Evolutionary conservation across 768 basidiomycete genomes (phyloP).

Genomic region (Fomitopsis serialis): DNA sequence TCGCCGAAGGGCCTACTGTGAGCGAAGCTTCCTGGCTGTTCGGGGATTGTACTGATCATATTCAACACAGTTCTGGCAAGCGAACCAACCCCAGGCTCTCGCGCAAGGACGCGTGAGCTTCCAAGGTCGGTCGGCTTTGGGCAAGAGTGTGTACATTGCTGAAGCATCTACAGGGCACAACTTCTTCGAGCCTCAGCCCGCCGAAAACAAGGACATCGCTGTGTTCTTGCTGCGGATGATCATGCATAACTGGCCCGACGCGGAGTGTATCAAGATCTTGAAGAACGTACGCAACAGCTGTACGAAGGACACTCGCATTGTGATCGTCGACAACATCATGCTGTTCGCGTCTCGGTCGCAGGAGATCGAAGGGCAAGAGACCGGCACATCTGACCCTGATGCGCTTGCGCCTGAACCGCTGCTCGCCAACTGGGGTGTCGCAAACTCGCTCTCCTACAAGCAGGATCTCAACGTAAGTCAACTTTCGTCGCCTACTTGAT

Average conservation of each 20-base stretch:
- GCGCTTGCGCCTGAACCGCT: conserved; percentile 17
- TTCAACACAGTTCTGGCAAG: conserved; percentile 17
- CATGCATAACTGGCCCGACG: conserved; percentile 30
- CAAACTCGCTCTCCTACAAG: conserved; percentile 9
- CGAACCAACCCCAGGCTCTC: conserved; percentile 17
- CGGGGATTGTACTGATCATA: not conserved
- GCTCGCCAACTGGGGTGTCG: conserved; percentile 19
- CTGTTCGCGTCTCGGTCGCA: conserved; percentile 18
- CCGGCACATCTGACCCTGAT: not conserved
- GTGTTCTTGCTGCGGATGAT: conserved; percentile 24
- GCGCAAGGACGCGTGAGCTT: conserved; percentile 17
- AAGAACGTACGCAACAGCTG: conserved; percentile 14
- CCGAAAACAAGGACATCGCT: conserved; percentile 20
- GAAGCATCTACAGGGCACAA: conserved; percentile 8
- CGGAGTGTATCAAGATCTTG: conserved; percentile 22
- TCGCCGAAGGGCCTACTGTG: conserved; percentile 19
- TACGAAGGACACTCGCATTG: conserved; percentile 20
- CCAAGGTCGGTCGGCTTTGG: conserved; percentile 11
- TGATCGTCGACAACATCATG: conserved; percentile 21
- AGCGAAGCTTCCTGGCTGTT: not conserved
- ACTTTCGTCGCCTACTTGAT: not conserved
- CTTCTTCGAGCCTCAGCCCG: conserved; percentile 23
- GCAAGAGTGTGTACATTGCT: not conserved
- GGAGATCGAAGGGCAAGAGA: conserved; percentile 10
- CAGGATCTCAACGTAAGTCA: conserved; percentile 13